phyloP scores from a whole-genome alignment of 768 basidiomycete species.

The Lyophyllum shimeji region DNA sequence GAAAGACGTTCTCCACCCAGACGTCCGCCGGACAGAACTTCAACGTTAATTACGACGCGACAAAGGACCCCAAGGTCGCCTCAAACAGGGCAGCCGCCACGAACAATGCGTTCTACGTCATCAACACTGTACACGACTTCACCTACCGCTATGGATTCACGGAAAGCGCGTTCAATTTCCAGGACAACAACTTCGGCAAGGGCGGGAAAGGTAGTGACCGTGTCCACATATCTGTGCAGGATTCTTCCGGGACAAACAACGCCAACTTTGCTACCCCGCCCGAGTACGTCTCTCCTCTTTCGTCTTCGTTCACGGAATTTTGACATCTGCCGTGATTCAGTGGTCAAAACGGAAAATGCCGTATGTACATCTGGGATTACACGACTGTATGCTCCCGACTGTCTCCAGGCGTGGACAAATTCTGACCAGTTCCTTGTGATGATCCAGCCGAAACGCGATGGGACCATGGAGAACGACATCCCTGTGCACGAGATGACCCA shows the following conservation, averaged over 20 bases:
- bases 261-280: conserved; percentile 41
- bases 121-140: conserved; percentile 73
- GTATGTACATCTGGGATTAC: conserved; percentile 33
- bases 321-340: too few relatives aligned
- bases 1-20: too few relatives aligned
- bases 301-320: too few relatives aligned
- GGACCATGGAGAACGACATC: conserved; percentile 63
- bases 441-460: conserved; percentile 59
- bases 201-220: conserved; percentile 50
- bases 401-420: conserved; percentile 33
- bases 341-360: too few relatives aligned
- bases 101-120: conserved; percentile 63
- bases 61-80: background rate
- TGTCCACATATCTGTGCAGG: conserved; percentile 53
- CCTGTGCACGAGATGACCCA: conserved; percentile 51
- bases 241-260: conserved; percentile 41
- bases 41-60: background rate
- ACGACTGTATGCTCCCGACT: conserved; percentile 31
- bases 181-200: conserved; percentile 51
- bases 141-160: conserved; percentile 50
- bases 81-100: background rate
- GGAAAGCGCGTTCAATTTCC: conserved; percentile 43
- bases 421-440: conserved; percentile 38
- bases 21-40: background rate
- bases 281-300: conserved; percentile 31